phyloP scores from a whole-genome alignment of 129 eudicot species.

The Lactuca saligna region DNA sequence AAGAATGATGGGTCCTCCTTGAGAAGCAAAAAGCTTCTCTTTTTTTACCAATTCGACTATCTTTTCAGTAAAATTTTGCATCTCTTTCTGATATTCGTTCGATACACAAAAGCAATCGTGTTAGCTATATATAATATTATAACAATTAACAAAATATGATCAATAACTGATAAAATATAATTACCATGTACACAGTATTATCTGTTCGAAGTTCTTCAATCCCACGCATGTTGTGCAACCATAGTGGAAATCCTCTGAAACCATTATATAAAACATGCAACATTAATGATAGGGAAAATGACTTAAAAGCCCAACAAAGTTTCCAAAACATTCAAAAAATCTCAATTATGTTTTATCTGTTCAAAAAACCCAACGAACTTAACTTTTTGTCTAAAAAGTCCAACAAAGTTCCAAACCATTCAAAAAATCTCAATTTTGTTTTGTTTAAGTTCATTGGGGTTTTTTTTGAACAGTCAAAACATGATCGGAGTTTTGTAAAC shows the following conservation, averaged over 20 bases:
- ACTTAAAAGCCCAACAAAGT: too few species aligned
- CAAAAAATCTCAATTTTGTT: too few species aligned
- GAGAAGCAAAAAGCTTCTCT: constrained; percentile 63
- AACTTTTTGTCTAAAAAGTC: too few species aligned
- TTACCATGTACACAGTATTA: constrained; percentile 55
- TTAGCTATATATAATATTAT: neutral
- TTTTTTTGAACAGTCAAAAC: too few species aligned
- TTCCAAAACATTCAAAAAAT: too few species aligned
- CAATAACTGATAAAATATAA: neutral
- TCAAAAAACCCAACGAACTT: too few species aligned
- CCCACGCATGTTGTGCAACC: constrained; percentile 70
- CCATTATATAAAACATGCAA: neutral
- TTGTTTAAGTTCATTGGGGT: too few species aligned
- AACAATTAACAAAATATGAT: neutral
- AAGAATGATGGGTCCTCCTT: constrained; percentile 73
- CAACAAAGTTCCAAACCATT: too few species aligned
- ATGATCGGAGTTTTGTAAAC: too few species aligned
- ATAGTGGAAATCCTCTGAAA: constrained; percentile 66
- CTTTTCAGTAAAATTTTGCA: constrained; percentile 58
- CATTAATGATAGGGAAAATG: too few species aligned
- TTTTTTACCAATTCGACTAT: constrained; percentile 64
- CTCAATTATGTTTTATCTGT: too few species aligned
- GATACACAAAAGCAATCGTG: neutral
- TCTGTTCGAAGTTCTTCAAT: constrained; percentile 50
- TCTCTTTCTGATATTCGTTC: constrained; percentile 42